Evolutionary conservation across 2,329 filamentous ascomycete species (phyloP).

Genomic region (Neophaeococcomyces mojaviensis): DNA sequence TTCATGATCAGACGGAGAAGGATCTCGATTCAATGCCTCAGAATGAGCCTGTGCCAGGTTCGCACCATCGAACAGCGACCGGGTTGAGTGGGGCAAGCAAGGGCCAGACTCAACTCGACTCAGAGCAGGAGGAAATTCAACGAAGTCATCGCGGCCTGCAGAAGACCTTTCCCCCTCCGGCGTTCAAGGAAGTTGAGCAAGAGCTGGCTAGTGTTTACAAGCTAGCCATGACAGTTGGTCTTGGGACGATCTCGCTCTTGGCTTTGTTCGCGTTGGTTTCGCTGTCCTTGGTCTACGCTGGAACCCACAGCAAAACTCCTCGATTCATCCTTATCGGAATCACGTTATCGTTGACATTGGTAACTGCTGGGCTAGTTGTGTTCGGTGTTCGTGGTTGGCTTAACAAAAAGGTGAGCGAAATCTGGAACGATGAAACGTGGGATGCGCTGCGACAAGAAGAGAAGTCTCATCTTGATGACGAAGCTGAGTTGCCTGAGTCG

Average conservation of each 20-base stretch:
- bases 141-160: slow-evolving; percentile 40
- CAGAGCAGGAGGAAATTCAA: slow-evolving; percentile 37
- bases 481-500: slow-evolving; percentile 52
- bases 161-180: slow-evolving; percentile 48
- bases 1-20: slow-evolving; percentile 61
- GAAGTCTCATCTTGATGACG: slow-evolving; percentile 21
- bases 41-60: slow-evolving; percentile 38
- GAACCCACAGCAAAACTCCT: slow-evolving; percentile 1
- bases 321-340: slow-evolving; percentile 9
- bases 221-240: slow-evolving; percentile 35
- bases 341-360: slow-evolving; percentile 16
- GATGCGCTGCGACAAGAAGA: slow-evolving; percentile 50
- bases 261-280: slow-evolving; percentile 10
- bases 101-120: slow-evolving; percentile 34
- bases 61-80: slow-evolving; percentile 36
- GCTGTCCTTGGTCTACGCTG: not conserved
- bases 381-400: slow-evolving; percentile 52
- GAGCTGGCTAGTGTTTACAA: slow-evolving; percentile 41
- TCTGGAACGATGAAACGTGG: slow-evolving; percentile 66
- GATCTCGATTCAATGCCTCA: slow-evolving; percentile 47
- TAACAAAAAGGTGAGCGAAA: slow-evolving; percentile 51
- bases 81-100: slow-evolving; percentile 40
- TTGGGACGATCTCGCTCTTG: slow-evolving; percentile 20
- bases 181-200: slow-evolving; percentile 37
- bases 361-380: slow-evolving; percentile 26